Evolutionary conservation across 1,284 basidiomycete genomes (phyloP).

Genomic region (Ganoderma lingzhi): DNA sequence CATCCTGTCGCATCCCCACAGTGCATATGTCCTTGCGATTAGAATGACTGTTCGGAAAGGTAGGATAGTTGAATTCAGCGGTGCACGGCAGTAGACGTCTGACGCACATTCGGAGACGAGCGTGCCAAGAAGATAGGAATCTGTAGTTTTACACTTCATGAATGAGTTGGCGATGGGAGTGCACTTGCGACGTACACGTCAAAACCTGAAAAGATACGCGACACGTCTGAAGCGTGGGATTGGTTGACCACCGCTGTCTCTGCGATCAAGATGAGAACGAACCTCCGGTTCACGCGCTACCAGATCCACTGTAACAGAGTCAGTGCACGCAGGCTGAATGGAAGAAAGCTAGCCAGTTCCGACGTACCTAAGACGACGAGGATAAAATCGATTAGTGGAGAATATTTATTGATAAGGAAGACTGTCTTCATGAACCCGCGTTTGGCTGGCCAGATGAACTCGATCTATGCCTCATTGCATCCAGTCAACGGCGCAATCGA

Average conservation of each 20-base stretch:
- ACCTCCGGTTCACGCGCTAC: background rate
- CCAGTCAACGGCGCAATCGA: background rate
- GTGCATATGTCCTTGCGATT: background rate
- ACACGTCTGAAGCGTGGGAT: background rate
- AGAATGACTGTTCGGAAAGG: background rate
- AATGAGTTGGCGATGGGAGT: too few relatives aligned
- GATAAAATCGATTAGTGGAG: background rate
- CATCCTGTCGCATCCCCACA: conserved; percentile 1
- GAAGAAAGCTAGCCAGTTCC: too few relatives aligned
- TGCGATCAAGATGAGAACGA: background rate
- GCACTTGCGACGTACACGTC: background rate
- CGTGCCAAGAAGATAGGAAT: background rate
- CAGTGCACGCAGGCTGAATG: background rate
- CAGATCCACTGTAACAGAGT: background rate
- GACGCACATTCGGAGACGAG: conserved; percentile 1
- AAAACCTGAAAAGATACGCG: background rate
- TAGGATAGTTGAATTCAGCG: background rate
- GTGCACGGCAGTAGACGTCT: too few relatives aligned
- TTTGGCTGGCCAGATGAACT: background rate
- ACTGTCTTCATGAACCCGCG: background rate
- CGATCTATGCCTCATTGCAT: background rate
- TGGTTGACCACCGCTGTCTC: too few relatives aligned
- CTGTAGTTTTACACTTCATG: background rate
- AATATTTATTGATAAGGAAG: conserved; percentile 3
- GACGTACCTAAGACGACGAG: background rate